Conservation (phyloP, 164 flowering plant genomes). For the Buxus sempervirens region DNA sequence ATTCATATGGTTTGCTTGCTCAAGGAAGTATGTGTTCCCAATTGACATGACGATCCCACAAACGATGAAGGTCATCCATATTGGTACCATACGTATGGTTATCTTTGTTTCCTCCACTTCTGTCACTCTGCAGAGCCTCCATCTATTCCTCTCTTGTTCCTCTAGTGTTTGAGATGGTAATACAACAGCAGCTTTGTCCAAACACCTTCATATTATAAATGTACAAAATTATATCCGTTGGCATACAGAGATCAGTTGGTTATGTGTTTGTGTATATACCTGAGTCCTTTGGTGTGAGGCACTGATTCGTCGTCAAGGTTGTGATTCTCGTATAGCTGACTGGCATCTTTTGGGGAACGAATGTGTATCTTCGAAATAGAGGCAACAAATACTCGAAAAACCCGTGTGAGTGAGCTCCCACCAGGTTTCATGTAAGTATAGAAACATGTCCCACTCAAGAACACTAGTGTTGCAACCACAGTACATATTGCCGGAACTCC, state of each 20-base stretch:
- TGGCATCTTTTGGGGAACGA: slow-evolving; percentile 16
- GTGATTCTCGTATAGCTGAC: slow-evolving; percentile 21
- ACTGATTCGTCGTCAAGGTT: not conserved
- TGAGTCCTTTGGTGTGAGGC: slow-evolving; percentile 24
- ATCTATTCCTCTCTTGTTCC: slow-evolving; percentile 18
- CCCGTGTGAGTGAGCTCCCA: slow-evolving; percentile 31
- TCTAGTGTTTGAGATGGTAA: slow-evolving; percentile 14
- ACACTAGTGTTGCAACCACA: slow-evolving; percentile 25
- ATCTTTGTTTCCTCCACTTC: slow-evolving; percentile 38
- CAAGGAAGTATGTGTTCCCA: slow-evolving; percentile 39
- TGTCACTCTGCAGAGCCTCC: slow-evolving; percentile 35
- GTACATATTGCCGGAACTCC: slow-evolving; percentile 37
- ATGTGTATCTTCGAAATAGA: slow-evolving; percentile 19
- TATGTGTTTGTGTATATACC: too few species aligned
- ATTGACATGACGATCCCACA: slow-evolving; percentile 32
- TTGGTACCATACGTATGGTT: slow-evolving; percentile 30
- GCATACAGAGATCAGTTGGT: not conserved
- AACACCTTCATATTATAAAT: slow-evolving; percentile 25
- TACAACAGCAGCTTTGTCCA: slow-evolving; percentile 42
- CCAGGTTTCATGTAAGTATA: slow-evolving; percentile 11
- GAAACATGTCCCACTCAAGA: slow-evolving; percentile 21
- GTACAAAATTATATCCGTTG: not conserved
- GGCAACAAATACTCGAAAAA: slow-evolving; percentile 38
- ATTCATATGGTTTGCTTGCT: slow-evolving; percentile 41
- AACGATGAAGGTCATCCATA: slow-evolving; percentile 33